Base-by-base conservation (phyloP, 129 eudicot genomes). In the Escallonia herrerae region DNA sequence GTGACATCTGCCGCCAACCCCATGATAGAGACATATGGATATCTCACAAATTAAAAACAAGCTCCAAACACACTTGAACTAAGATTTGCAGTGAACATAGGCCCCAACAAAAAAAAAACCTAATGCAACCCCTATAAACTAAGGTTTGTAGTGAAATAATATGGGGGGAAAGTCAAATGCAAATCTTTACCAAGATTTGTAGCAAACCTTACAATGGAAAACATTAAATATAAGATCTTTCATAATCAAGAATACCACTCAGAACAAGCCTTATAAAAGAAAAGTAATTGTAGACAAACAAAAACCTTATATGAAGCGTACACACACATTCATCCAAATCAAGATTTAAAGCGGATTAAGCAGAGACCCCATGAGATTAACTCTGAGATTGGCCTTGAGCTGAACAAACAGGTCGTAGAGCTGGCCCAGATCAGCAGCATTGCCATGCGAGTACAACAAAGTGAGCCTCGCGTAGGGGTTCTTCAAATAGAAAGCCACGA, bases 351-450 rank as follows among this genome's bases (percentile, higher is more conserved):
- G 5, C 1, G 66, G 65, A 63, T 66, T 56, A 58, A 60, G 65
- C 57, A 67, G 77, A 33, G 69, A 90, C 97, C 97, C 97, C 79
- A 91, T 87, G 43, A 91, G 86, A 83, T 91, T 91, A 77, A 91
- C 95, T 65, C 97, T 91, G 60, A 91, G 97, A 87, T 91, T 91
- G 45, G 95, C 95, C 73, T 91, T 91, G 77, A 91, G 95, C 80
- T 91, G 97, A 66, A 84, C 94, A 87, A 91, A 91, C 42, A 91
- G 79, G 73, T 91, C 97, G 79, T 87, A 91, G 40, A 91, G 97
- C 72, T 91, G 97, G 62, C 97, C 97, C 77, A 90, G 83, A 87
- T 90, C 97, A 84, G 95, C 95, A 67, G 97, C 97, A 68, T 90
- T 90, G 47, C 97, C 97, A 82, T 91, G 97, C 33, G 97, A 91